A percentile compares a stretch with the other conserved stretches of the same genome.
Conservation (phyloP, 805 yeast species). For the Kurtzmaniella cleridarum region DNA sequence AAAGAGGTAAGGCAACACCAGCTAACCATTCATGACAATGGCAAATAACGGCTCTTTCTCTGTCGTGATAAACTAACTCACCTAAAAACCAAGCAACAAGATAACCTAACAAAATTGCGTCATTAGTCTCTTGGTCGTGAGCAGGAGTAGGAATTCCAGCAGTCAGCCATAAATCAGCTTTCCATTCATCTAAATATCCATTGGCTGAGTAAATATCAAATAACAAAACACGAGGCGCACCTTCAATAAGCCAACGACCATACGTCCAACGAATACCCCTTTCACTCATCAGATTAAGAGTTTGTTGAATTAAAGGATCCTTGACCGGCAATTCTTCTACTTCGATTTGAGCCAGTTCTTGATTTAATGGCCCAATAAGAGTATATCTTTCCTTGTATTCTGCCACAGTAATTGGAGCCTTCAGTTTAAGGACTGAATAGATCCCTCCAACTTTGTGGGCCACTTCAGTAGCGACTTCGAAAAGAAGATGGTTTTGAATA, state of each 20-base stretch:
- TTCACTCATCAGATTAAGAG: conserved; percentile 72
- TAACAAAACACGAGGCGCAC: conserved; percentile 88
- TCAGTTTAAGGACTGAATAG: conserved; percentile 91
- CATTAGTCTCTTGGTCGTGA: conserved; percentile 82
- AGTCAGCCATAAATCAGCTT: conserved; percentile 81
- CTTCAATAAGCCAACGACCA: conserved; percentile 96
- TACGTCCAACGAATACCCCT: conserved; percentile 81
- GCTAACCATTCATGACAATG: conserved; percentile 99
- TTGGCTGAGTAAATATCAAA: conserved; percentile 81
- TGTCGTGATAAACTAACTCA: conserved; percentile 80
- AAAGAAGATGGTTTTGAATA: conserved; percentile 78
- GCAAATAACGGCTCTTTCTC: conserved; percentile 81
- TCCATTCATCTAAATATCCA: conserved; percentile 80
- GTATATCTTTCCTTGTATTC: conserved; percentile 87
- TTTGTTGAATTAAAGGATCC: conserved; percentile 49
- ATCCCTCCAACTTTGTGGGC: conserved; percentile 98
- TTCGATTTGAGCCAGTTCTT: conserved; percentile 68
- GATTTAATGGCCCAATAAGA: conserved; percentile 80
- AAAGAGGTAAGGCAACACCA: conserved; percentile 89
- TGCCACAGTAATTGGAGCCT: conserved; percentile 93
- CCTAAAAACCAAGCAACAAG: conserved; percentile 96
- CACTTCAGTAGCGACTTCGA: conserved; percentile 95
- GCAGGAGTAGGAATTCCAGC: conserved; percentile 94
- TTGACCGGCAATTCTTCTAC: conserved; percentile 68
- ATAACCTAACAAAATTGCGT: conserved; percentile 89